Base-by-base conservation (phyloP, 1,284 basidiomycete species). In the Psilocybe mexicana region DNA sequence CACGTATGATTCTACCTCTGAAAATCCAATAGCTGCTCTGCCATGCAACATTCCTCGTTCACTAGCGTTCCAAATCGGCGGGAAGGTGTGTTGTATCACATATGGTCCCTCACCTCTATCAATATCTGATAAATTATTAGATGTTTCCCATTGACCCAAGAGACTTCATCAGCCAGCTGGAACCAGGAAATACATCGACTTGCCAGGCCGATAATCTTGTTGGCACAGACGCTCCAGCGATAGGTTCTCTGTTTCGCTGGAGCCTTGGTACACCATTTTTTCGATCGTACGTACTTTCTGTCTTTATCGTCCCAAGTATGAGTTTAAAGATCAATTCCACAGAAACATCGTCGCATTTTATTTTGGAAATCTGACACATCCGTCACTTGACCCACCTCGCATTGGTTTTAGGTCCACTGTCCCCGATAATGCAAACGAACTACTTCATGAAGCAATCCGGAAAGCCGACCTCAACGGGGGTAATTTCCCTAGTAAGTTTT, bases 111-210 rank as follows among this genome's bases (percentile, higher is more conserved):
- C n/a, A 44, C 8, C 24, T n/a, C 8, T 10, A 26, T 10, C 36
- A 8, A 23, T 6, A 38, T 14, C 24, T 23, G 6, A 25, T 28
- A 42, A 33, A 25, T 30, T n/a, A 12, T 42, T 35, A 75, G 68
- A 65, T 79, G 59, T 90, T 90, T 72, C 80, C 85, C 1, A 76
- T 88, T 43, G 88, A 89, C 68, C 84, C 87, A 12, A 80, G 85
- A 28, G 88, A 90, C 68, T 85, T 90, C 61, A 71, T 84, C 36
- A 71, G 75, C 14, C 80, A 80, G 63, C 65, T 71, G 38, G 66
- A 65, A 35, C 51, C 61, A 0, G 73, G 70, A 28, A 70, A 79
- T 56, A 75, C 78, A 1, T 67, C 68, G 3, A 72, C 72, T 8
- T 88, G 86, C 65, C 65, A 72, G 54, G 79, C 83, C 43, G 69